These are phyloP conservation scores for Fusarium coffeatum DNA, from an alignment of 2,329 filamentous ascomycete species.

Conservation along the genomic window DNA sequence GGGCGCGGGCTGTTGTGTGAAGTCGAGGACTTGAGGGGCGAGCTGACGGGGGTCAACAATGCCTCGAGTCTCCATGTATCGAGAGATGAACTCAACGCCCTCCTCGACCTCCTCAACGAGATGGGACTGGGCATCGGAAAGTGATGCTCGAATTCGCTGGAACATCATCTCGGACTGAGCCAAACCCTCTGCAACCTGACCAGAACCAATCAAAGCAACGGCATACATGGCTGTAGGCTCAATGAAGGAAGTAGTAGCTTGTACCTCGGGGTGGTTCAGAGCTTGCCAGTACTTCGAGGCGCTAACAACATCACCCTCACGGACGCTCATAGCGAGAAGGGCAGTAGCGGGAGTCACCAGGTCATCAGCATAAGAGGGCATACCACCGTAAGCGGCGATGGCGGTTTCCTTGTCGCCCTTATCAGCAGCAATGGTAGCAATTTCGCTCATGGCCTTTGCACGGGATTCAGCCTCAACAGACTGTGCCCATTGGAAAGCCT, in stretches of 20 bases:
- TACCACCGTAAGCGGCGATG: constrained; percentile 70
- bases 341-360: constrained; percentile 75
- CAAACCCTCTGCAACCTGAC: constrained; percentile 84
- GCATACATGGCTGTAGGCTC: constrained; percentile 93
- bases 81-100: constrained; percentile 75
- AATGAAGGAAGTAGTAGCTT: constrained; percentile 74
- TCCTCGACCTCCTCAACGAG: constrained; percentile 87
- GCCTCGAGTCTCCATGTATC: constrained; percentile 68
- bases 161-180: constrained; percentile 88
- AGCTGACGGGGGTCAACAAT: constrained; percentile 67
- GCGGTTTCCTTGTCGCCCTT: constrained; percentile 77
- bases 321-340: constrained; percentile 86
- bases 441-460: constrained; percentile 73
- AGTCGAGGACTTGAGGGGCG: constrained; percentile 58
- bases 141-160: constrained; percentile 76
- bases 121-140: constrained; percentile 63
- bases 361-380: constrained; percentile 63
- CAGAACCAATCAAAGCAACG: constrained; percentile 86
- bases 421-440: constrained; percentile 85
- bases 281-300: constrained; percentile 86
- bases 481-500: constrained; percentile 80
- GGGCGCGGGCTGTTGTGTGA: constrained; percentile 57
- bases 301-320: constrained; percentile 79
- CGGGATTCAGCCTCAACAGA: constrained; percentile 69
- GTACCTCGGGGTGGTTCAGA: constrained; percentile 71